phyloP scores from a whole-genome alignment of 2,329 filamentous ascomycete species.

The Xylaria sp. region DNA sequence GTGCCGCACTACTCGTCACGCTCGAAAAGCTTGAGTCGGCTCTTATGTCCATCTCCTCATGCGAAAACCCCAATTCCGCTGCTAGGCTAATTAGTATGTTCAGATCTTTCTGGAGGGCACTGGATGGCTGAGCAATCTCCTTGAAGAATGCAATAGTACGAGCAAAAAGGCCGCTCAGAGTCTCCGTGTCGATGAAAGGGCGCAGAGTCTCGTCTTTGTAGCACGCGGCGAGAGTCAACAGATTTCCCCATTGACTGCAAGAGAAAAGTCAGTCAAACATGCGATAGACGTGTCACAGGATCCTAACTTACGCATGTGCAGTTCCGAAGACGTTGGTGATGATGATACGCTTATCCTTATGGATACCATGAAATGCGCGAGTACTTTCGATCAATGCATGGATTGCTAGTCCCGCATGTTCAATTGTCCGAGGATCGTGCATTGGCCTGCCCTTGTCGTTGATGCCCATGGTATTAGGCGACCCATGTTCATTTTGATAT shows the following conservation, averaged over 20 bases:
- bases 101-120: constrained; percentile 78
- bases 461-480: constrained; percentile 35
- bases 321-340: constrained; percentile 98
- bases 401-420: constrained; percentile 71
- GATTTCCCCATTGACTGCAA: constrained; percentile 91
- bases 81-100: constrained; percentile 72
- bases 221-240: constrained; percentile 87
- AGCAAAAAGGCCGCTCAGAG: constrained; percentile 70
- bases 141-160: constrained; percentile 82
- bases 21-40: constrained; percentile 58
- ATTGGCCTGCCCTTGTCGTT: constrained; percentile 34
- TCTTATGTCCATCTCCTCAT: constrained; percentile 47
- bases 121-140: constrained; percentile 76
- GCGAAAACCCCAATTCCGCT: constrained; percentile 58
- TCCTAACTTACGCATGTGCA: constrained; percentile 84
- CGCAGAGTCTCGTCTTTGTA: constrained; percentile 74
- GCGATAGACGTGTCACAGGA: neutral
- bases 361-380: constrained; percentile 76
- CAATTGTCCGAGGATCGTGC: constrained; percentile 58
- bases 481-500: constrained; percentile 32
- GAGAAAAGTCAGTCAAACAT: constrained; percentile 21
- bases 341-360: constrained; percentile 72
- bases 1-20: constrained; percentile 47
- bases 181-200: constrained; percentile 65
- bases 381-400: constrained; percentile 86